Evolutionary conservation across 139 green algal genomes (phyloP), one percentile per base, ranked within the genome.

Genomic region (Marvania coccoides): DNA sequence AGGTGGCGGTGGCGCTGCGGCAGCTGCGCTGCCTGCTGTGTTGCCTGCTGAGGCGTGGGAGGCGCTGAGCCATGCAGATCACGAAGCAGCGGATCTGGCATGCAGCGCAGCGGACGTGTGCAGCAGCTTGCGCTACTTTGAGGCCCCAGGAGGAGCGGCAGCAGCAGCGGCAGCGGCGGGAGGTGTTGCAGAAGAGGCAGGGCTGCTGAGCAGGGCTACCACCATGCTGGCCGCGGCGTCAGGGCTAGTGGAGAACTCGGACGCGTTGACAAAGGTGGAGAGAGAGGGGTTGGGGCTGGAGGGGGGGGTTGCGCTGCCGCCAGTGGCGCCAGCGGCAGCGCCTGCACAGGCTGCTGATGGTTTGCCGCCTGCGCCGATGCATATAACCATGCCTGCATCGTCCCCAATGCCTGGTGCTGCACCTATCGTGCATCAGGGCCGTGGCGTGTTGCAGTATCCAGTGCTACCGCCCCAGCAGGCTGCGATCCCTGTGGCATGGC

Each of bases 71-170:
- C 58, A 66, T 36, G 48, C 62, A 15, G 61, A 58, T 8, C 61
- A 45, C 13, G 47, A 71, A 7, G 46, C 60, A n/a, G 69, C 61
- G 33, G 47, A 62, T 34, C 15, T 71, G 57, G 69, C 69, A 9
- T 58, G 34, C n/a, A n/a, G 9, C 9, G 59, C 59, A 10, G 61
- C 69, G 15, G 69, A 75, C 46, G 23, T 75, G 56, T 36, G 35
- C n/a, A 75, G 69, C 58, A 65, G 61, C 29, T 8, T 72, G 47
- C 56, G 36, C 14, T 76, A 76, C 51, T 76, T 76, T 59, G 24
- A 70, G 53, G 37, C 9, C 9, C 9, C 12, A 12, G 9, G 12
- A 9, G 37, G 12, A 40, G 48, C 48, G 10, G 48, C 9, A 40
- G 9, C 19, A 12, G 9, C 9, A 23, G 19, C 37, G 9, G 37